phyloP scores from a whole-genome alignment of 495 filamentous ascomycete genomes.

The Astrothelium macrocarpum region DNA sequence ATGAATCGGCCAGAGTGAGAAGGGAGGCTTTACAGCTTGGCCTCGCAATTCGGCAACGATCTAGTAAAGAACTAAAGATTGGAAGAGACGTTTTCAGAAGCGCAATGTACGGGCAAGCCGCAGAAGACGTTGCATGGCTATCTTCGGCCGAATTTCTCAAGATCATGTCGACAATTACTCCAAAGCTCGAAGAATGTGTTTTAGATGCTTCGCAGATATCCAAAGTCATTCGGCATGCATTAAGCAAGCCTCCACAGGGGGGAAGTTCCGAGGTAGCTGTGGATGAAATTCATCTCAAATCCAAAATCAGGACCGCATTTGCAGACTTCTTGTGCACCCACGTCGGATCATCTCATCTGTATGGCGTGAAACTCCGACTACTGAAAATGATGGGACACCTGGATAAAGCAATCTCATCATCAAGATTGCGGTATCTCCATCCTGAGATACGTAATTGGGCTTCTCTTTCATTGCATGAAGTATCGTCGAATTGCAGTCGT shows the following conservation, averaged over 20 bases:
- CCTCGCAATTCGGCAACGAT: slow-evolving; percentile 11
- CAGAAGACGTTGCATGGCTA: slow-evolving; percentile 43
- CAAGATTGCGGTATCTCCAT: slow-evolving; percentile 58
- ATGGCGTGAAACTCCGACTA: slow-evolving; percentile 56
- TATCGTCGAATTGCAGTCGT: slow-evolving; percentile 36
- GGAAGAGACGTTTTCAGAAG: slow-evolving; percentile 20
- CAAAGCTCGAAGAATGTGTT: slow-evolving; percentile 70
- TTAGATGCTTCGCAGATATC: slow-evolving; percentile 56
- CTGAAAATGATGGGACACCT: slow-evolving; percentile 60
- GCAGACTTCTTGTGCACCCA: slow-evolving; percentile 45
- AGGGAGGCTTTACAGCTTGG: slow-evolving; percentile 53
- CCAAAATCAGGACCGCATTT: slow-evolving; percentile 45
- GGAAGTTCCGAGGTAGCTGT: not conserved
- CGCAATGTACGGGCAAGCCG: slow-evolving; percentile 48
- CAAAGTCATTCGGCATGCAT: slow-evolving; percentile 41
- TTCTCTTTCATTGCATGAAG: slow-evolving; percentile 35
- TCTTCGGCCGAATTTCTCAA: not conserved
- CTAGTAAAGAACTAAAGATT: not conserved
- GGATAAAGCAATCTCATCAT: slow-evolving; percentile 54
- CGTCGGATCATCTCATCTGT: slow-evolving; percentile 53
- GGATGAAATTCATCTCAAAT: slow-evolving; percentile 43
- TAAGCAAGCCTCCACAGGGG: not conserved
- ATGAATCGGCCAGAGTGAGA: slow-evolving; percentile 63
- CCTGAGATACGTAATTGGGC: slow-evolving; percentile 61
- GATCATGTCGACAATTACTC: slow-evolving; percentile 42